Base-by-base conservation (phyloP, 257 asterid genomes). In the Petunia secreta region DNA sequence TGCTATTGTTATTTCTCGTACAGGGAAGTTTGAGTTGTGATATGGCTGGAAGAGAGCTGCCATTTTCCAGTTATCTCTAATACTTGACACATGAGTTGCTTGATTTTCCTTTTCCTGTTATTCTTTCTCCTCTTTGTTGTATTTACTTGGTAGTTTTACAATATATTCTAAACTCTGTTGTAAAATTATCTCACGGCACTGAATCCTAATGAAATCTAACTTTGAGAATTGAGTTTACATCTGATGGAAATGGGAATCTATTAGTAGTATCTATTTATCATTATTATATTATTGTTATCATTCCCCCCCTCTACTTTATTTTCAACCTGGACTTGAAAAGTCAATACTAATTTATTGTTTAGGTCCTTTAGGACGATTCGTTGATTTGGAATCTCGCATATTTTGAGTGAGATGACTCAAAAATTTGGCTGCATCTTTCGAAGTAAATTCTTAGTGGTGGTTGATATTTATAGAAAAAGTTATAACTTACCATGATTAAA, bases 1-100 rank as follows among this genome's bases (percentile, higher is more conserved):
- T 84, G 89, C 82, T 79, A 58, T 55, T 80, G 84, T 77, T 82
- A 73, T 85, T 39, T 46, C 63, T 82, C 82, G 52, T 82, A 84
- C 90, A 90, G 93, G 91, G 74, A 82, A 79, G 75, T 71, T 54
- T 71, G 63, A 79, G 87, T 64, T 81, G 88, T 77, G 83, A 81
- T 63, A 79, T 74, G 87, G 85, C 63, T 80, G 87, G 88, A 74
- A 63, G 64, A 69, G 86, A 80, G 71, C 87, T 83, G 87, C 75
- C 86, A 71, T 62, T 15, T 54, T 34, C 16, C 83, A 65, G 77
- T 79, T 85, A 62, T 75, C 68, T 67, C 80, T 81, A 83, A 81
- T 82, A 83, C 84, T 80, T 83, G 9, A 85, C 65, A 50, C 75
- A 77, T 80, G 77, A 44, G 16, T 14, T 10, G 41, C 13, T 14